Evolutionary conservation across 208 protist genomes (phyloP).

Genomic region (Leptomonas pyrrhocoris): DNA sequence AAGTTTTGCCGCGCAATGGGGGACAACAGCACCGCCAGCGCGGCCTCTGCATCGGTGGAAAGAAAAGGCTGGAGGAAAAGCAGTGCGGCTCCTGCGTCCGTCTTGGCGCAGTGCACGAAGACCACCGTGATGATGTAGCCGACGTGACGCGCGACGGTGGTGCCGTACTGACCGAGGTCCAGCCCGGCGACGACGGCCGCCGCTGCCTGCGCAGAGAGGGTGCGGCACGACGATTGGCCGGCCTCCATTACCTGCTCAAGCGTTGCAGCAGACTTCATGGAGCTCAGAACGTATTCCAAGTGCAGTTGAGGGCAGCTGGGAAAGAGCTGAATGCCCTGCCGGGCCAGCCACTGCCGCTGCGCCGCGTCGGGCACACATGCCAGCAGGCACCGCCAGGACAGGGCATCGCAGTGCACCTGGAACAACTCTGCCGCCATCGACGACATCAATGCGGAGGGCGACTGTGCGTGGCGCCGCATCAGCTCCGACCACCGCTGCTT

Average conservation of each 20-base stretch:
- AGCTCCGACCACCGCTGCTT: conserved; percentile 25
- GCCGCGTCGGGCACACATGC: conserved; percentile 31
- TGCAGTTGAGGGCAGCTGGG: conserved; percentile 66
- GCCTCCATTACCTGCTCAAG: conserved; percentile 32
- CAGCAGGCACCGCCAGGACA: conserved; percentile 75
- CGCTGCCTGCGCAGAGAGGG: conserved; percentile 55
- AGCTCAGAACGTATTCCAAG: conserved; percentile 41
- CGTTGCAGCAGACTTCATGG: conserved; percentile 20
- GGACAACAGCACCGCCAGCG: conserved; percentile 47
- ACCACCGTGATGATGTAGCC: conserved; percentile 63
- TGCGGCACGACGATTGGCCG: conserved; percentile 42
- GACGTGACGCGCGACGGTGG: conserved; percentile 53
- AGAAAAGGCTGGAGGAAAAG: conserved; percentile 34
- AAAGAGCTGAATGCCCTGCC: conserved; percentile 60
- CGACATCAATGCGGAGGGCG: not conserved
- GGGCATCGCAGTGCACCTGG: conserved; percentile 31
- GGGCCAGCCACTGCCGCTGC: conserved; percentile 67
- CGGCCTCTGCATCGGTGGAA: conserved; percentile 23
- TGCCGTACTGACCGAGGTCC: conserved; percentile 40
- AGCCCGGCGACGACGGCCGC: conserved; percentile 35
- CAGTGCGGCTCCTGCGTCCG: conserved; percentile 26
- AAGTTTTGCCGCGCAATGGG: conserved; percentile 75
- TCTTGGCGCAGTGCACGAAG: conserved; percentile 37
- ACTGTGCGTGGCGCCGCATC: conserved; percentile 7
- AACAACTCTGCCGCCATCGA: conserved; percentile 31